These are phyloP conservation scores for Crithidia acanthocephali DNA, from an alignment of 208 protist species.

Conservation along the genomic window DNA sequence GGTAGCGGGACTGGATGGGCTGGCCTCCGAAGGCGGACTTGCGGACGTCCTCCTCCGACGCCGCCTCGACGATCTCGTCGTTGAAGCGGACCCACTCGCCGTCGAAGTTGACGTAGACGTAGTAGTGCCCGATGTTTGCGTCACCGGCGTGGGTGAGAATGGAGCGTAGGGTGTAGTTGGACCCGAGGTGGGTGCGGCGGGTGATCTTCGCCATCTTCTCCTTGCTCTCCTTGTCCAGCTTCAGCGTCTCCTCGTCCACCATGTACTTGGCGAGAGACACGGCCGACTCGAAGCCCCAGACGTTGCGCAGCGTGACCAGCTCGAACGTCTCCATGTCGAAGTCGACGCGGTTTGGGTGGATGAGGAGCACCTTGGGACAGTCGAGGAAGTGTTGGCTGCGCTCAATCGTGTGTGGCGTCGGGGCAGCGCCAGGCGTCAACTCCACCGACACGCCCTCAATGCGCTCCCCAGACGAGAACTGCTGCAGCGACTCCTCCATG, in stretches of 20 bases:
- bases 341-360: constrained; percentile 90
- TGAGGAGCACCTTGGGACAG: constrained; percentile 87
- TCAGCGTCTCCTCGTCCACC: constrained; percentile 37
- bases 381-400: constrained; percentile 70
- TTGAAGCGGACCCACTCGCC: constrained; percentile 82
- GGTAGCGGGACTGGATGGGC: constrained; percentile 36
- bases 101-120: constrained; percentile 68
- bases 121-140: constrained; percentile 90
- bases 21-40: constrained; percentile 67
- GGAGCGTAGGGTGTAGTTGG: constrained; percentile 79
- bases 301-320: constrained; percentile 82
- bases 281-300: constrained; percentile 67
- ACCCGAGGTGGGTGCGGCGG: constrained; percentile 14
- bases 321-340: constrained; percentile 83
- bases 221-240: constrained; percentile 59
- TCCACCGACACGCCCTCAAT: constrained; percentile 90
- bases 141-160: constrained; percentile 87
- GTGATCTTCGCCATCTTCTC: constrained; percentile 40
- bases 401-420: constrained; percentile 72
- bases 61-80: constrained; percentile 67
- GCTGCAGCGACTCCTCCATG: constrained; percentile 80
- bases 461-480: constrained; percentile 63
- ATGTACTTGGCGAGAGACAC: constrained; percentile 72
- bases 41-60: constrained; percentile 48
- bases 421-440: constrained; percentile 40